Conservation (phyloP, 2,329 filamentous ascomycete genomes). For the Trichoderma lentiforme region DNA sequence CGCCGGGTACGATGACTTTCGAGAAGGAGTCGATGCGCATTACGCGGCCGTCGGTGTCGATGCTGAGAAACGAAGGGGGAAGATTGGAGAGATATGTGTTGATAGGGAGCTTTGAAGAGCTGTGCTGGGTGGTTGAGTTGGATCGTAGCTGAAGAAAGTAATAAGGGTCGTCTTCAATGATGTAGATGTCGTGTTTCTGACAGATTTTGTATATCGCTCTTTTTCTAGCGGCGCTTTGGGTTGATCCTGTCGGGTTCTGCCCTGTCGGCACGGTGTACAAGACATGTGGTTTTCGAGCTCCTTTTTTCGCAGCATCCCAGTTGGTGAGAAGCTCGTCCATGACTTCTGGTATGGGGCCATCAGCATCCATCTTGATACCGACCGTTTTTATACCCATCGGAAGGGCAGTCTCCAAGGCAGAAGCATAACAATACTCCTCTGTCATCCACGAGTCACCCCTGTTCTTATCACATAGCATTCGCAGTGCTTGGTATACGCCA, state of each 20-base stretch:
- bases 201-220: conserved; percentile 68
- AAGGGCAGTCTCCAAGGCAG: not conserved
- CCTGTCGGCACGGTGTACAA: conserved; percentile 64
- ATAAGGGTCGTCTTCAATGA: conserved; percentile 85
- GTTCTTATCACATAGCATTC: conserved; percentile 64
- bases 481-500: conserved; percentile 62
- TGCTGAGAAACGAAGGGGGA: conserved; percentile 68
- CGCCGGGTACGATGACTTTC: conserved; percentile 82
- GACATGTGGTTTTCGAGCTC: conserved; percentile 43
- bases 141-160: conserved; percentile 82
- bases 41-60: conserved; percentile 84
- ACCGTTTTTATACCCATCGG: conserved; percentile 35
- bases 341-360: conserved; percentile 60
- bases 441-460: conserved; percentile 43
- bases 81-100: conserved; percentile 66
- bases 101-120: conserved; percentile 56
- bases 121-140: conserved; percentile 41
- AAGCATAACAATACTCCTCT: not conserved
- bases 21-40: conserved; percentile 90
- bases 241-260: conserved; percentile 81
- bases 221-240: conserved; percentile 62
- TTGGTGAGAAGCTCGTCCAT: conserved; percentile 61
- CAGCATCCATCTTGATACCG: conserved; percentile 61
- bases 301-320: conserved; percentile 51
- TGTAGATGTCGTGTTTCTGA: conserved; percentile 73